Base-by-base conservation (phyloP, 2,329 filamentous ascomycete species). In the Parastagonospora nodorum region DNA sequence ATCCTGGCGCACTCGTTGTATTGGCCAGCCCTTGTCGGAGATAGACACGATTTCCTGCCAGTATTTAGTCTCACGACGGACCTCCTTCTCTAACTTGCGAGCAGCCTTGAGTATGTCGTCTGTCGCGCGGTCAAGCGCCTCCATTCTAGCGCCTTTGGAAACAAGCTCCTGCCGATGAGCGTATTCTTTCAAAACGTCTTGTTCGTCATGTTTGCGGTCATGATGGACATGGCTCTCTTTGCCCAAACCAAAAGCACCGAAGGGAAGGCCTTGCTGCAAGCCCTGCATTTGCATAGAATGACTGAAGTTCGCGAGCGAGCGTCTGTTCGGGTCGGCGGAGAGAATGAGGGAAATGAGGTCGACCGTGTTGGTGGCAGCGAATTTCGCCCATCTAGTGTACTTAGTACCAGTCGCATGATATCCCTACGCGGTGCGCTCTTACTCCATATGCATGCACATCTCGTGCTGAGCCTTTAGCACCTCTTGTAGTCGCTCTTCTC, bases 11-110 rank as follows among this genome's bases (percentile, higher is more conserved):
- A 66, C 55, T 15, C 67, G 65, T 33, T 72, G 69, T 14, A 97
- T 78, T 15, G 89, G 87, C 93, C 94, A 99, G 4, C 92, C 92
- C 47, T 86, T 87, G 59, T 91, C 84, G 58, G 88, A 91, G 38
- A 97, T 86, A 8, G 86, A 84, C 40, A 96, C 77, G 2, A 97
- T 83, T 63, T 96, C 88, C 48, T 88, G 83, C 94, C 94, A 99
- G 73, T 96, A 99, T 62, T 83, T 87, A 2, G 87, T 87, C 76
- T 99, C 94, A 28, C 85, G 84, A 8, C 84, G 81, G 30, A 95
- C 88, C 71, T 96, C 92, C 9, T 82, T 83, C 61, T 90, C 84
- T 10, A 99, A 76, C 35, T 90, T 82, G 24, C 82, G 80, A 0
- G 89, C 88, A 4, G 92, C 88, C 8, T 85, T 82, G 11, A 91